These are phyloP conservation scores for Venturia oleaginea DNA, from an alignment of 2,329 filamentous ascomycete species.

Conservation along the genomic window DNA sequence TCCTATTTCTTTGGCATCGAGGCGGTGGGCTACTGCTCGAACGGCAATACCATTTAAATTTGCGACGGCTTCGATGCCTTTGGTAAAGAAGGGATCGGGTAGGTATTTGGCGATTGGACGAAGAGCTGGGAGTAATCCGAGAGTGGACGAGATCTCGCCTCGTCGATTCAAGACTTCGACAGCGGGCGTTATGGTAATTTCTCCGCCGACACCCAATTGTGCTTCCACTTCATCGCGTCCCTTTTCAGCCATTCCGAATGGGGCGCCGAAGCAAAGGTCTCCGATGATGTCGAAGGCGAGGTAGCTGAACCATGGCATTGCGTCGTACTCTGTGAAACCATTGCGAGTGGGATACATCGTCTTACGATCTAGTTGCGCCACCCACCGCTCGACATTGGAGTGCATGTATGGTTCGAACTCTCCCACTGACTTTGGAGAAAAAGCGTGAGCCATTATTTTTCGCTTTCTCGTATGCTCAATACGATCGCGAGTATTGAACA, in stretches of 20 bases:
- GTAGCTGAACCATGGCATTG: slow-evolving; percentile 71
- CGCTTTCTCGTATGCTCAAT: slow-evolving; percentile 78
- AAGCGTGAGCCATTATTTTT: slow-evolving; percentile 80
- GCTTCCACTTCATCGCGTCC: slow-evolving; percentile 74
- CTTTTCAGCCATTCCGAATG: slow-evolving; percentile 73
- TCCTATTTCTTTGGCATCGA: slow-evolving; percentile 55
- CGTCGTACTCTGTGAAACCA: slow-evolving; percentile 57
- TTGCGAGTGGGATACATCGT: slow-evolving; percentile 43
- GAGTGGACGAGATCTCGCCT: slow-evolving; percentile 69
- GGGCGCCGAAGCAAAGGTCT: slow-evolving; percentile 56
- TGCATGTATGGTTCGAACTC: slow-evolving; percentile 89
- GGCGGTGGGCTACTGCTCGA: slow-evolving; percentile 66
- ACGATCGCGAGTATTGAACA: slow-evolving; percentile 83
- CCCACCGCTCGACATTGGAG: slow-evolving; percentile 59
- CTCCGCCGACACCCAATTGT: slow-evolving; percentile 48
- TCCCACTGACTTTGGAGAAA: slow-evolving; percentile 68
- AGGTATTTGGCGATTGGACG: slow-evolving; percentile 74
- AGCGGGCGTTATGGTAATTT: slow-evolving; percentile 62
- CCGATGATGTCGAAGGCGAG: slow-evolving; percentile 52
- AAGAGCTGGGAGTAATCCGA: slow-evolving; percentile 64
- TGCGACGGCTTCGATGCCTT: slow-evolving; percentile 65
- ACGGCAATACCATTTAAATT: slow-evolving; percentile 81
- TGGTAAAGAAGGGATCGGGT: slow-evolving; percentile 71
- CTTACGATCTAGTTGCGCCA: slow-evolving; percentile 65
- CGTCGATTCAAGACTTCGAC: slow-evolving; percentile 82